These are phyloP conservation scores for Raffaelea arxii DNA, from an alignment of 2,329 filamentous ascomycete genomes.

Conservation along the genomic window DNA sequence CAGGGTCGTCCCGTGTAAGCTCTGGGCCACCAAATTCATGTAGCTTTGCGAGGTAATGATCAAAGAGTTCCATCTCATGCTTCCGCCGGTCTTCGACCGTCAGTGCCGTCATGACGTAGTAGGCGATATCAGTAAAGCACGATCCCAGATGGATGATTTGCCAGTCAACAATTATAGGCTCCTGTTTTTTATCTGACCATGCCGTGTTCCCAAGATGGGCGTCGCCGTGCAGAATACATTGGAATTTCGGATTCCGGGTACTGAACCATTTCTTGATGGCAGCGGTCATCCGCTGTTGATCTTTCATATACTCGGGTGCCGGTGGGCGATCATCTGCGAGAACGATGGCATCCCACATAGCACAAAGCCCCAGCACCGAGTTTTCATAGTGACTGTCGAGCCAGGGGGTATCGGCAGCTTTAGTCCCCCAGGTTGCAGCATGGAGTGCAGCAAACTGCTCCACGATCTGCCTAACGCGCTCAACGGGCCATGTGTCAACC, in stretches of 20 bases:
- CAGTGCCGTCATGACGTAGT: too few species aligned
- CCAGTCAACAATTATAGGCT: slow-evolving; percentile 25
- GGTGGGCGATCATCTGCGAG: slow-evolving; percentile 9
- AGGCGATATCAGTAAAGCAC: too few species aligned
- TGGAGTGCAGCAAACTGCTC: slow-evolving; percentile 26
- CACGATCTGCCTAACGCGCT: slow-evolving; percentile 14
- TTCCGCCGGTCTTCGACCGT: too few species aligned
- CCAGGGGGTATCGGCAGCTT: slow-evolving; percentile 16
- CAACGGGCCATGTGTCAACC: slow-evolving; percentile 20
- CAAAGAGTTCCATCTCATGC: too few species aligned
- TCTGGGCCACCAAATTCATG: too few species aligned
- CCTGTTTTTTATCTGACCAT: slow-evolving; percentile 11
- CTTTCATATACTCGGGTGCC: slow-evolving; percentile 2
- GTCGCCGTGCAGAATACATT: slow-evolving; percentile 25
- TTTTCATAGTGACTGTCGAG: slow-evolving; percentile 12
- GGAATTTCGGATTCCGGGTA: slow-evolving; percentile 22
- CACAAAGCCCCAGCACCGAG: slow-evolving; percentile 1
- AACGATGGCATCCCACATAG: slow-evolving; percentile 15
- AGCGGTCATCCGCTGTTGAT: slow-evolving; percentile 4
- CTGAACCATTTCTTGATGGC: slow-evolving; percentile 21
- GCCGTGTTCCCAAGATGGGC: slow-evolving; percentile 25
- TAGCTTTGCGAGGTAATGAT: too few species aligned
- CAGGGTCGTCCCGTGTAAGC: too few species aligned
- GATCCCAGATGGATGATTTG: slow-evolving; percentile 25
- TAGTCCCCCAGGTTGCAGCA: slow-evolving; percentile 16